Base-by-base conservation (phyloP, 2,329 filamentous ascomycete species). In the Cladosporium oxysporum region DNA sequence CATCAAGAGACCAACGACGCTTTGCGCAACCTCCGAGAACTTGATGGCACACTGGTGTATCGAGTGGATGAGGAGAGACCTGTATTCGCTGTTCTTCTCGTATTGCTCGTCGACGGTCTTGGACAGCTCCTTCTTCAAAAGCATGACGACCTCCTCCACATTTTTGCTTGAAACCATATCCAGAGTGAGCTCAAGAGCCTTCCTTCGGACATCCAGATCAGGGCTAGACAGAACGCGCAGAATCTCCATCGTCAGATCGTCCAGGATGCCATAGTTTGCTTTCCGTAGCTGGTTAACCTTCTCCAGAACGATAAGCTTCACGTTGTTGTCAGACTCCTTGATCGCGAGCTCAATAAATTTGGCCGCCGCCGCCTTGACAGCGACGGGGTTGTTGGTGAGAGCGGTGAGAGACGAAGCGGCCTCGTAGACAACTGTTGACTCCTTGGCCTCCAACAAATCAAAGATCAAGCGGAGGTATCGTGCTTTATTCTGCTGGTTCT, bases 91-190 rank as follows among this genome's bases (percentile, higher is more conserved):
- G 80, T 96, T 97, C 87, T 98, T 98, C 83, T 99, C 95, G 81
- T 97, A 98, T 79, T 97, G 93, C 79, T 98, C 93, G 75, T 99
- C 93, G 52, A 98, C 92, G 0, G 95, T 99, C 85, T 98, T 99
- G 69, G 92, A 89, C 31, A 99, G 87, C 77, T 99, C 95, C 79
- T 99, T 99, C 84, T 99, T 99, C 67, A 99, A 84, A 0, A 99
- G 85, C 74, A 98, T 87, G 26, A 99, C 91, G 16, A 99, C 95
- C 75, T 99, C 95, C 77, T 98, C 95, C 7, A 99, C 93, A 71
- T 99, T 99, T 82, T 97, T 96, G 86, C 93, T 97, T 0, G 94
- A 95, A 5, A 99, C 92, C 95, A 99, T 98, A 71, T 97, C 93
- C 78, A 99, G 84, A 14, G 93, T 93, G 74, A 99, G 91, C 65